Base-by-base conservation (phyloP, 2,329 filamentous ascomycete species). In the Fusarium buharicum region DNA sequence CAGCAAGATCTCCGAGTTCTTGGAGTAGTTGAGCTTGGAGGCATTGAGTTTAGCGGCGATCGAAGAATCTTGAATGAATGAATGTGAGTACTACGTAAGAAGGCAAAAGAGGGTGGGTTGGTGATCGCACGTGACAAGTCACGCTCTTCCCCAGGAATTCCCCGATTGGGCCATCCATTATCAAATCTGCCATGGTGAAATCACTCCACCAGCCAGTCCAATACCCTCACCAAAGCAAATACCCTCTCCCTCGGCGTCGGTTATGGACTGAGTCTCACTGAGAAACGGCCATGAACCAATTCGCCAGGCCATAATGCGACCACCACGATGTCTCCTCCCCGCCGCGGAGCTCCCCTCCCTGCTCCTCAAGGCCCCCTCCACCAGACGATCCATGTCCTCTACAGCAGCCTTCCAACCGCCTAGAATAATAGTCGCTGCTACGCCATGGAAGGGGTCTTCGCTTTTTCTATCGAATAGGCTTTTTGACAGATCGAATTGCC, bases 401-500 rank as follows among this genome's bases (percentile, higher is more conserved):
- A 61, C 68, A 14, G 48, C 63, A 17, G 50, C 66, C 27, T 61
- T 68, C 34, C 67, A 59, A n/a, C 62, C 69, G 28, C 69, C 69
- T 8, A 61, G 66, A 47, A 63, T 66, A 53, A 63, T 66, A 55
- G 37, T 58, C 33, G 62, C 65, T 33, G 16, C 67, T 6, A 36
- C 64, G 13, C 60, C 66, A 17, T 59, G 59, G 30, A 64, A 55
- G 10, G 36, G 50, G 3, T 56, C 67, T 5, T 49, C 66, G 16
- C 77, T 77, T 56, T 77, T 77, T 13, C 53, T 77, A 3, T 76
- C 75, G 4, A 77, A 77, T 36, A 70, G 73, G 9, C 39, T 74
- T 2, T 73, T 77, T 55, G 74, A 76, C n/a, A 67, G 74, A 38
- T 76, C 76, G 8, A 68, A 64, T 53, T 78, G 75, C 44, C 74